Conservation (phyloP, 768 basidiomycete genomes). For the Naganishia randhawae region DNA sequence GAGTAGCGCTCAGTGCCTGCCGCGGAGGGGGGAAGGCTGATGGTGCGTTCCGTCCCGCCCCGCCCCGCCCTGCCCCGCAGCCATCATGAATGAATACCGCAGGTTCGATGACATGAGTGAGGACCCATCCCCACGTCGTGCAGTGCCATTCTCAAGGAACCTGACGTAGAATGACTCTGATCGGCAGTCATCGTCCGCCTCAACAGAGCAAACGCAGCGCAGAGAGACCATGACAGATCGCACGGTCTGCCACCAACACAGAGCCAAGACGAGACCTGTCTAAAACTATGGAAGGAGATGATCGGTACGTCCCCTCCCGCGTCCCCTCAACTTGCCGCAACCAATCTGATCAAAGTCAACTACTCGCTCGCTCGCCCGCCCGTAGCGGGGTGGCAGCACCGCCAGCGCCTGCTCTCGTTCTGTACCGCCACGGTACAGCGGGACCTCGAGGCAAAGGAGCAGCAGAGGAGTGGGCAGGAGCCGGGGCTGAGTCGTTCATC, state of each 20-base stretch:
- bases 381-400: slow-evolving; percentile 47
- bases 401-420: slow-evolving; percentile 44
- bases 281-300: slow-evolving; percentile 47
- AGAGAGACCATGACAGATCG: slow-evolving; percentile 41
- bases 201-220: slow-evolving; percentile 46
- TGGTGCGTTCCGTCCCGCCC: background rate
- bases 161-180: background rate
- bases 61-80: slow-evolving; percentile 29
- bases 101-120: slow-evolving; percentile 42
- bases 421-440: slow-evolving; percentile 38
- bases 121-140: too few species aligned
- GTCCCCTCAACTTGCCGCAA: background rate
- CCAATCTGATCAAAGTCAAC: background rate
- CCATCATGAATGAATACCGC: slow-evolving; percentile 48
- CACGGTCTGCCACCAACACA: slow-evolving; percentile 19
- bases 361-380: background rate
- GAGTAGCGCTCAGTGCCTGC: background rate
- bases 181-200: slow-evolving; percentile 39
- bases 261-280: slow-evolving; percentile 44
- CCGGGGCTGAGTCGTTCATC: slow-evolving; percentile 31
- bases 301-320: slow-evolving; percentile 44
- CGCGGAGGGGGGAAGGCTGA: background rate
- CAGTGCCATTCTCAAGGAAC: too few species aligned
- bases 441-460: slow-evolving; percentile 37
- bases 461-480: slow-evolving; percentile 25